A percentile compares a stretch with the other conserved stretches of the same genome.
These are phyloP conservation scores for Karstenula rhodostoma DNA, from an alignment of 2,329 filamentous ascomycete species.

Conservation along the genomic window DNA sequence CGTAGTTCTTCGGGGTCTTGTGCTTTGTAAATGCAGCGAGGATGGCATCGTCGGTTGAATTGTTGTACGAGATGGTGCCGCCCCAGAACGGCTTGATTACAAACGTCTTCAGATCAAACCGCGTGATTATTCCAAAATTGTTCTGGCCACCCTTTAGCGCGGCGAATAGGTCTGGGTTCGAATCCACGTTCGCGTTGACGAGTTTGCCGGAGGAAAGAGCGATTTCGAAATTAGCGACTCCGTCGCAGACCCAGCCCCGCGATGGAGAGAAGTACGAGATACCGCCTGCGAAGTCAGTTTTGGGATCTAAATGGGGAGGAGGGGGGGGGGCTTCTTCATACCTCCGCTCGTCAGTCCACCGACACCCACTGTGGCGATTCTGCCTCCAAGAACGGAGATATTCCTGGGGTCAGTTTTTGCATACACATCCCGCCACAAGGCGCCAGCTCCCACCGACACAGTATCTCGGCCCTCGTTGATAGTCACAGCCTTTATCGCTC, in stretches of 20 bases:
- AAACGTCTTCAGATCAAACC: neutral
- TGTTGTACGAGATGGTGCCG: neutral
- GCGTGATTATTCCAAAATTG: neutral
- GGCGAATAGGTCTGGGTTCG: neutral
- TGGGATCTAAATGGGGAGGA: no score
- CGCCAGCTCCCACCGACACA: conserved; percentile 17
- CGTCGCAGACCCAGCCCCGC: neutral
- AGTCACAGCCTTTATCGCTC: neutral
- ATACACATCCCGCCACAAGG: conserved; percentile 18
- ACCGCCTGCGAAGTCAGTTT: no score
- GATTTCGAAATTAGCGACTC: neutral
- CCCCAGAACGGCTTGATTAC: neutral
- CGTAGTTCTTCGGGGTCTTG: neutral
- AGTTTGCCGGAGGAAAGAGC: neutral
- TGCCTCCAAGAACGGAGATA: conserved; percentile 16
- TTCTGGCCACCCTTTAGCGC: neutral
- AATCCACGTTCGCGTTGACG: neutral
- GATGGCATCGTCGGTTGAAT: no score
- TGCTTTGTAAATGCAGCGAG: neutral
- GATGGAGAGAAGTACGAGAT: conserved; percentile 2
- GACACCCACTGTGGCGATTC: conserved; percentile 14
- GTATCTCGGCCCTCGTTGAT: conserved; percentile 7
- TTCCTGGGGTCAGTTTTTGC: conserved; percentile 6
- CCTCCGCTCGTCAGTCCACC: conserved; percentile 3
- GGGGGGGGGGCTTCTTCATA: no score